These are phyloP conservation scores for Diaporthe vaccinii DNA, from an alignment of 2,329 filamentous ascomycete genomes.

Conservation along the genomic window DNA sequence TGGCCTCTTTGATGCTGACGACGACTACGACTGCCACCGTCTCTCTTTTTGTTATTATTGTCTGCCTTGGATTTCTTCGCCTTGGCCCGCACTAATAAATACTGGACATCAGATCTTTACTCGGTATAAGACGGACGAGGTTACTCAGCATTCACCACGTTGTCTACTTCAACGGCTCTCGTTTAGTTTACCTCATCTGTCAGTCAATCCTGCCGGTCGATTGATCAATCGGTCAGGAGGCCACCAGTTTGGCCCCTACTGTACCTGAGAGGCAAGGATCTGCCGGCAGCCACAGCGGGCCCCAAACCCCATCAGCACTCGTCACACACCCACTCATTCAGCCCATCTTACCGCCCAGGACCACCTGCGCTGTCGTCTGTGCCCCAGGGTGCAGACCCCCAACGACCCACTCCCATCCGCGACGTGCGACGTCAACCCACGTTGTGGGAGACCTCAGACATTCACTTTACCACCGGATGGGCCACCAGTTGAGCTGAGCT, in stretches of 20 bases:
- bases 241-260: background rate
- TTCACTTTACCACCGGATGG: background rate
- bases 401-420: slow-evolving; percentile 2
- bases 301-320: slow-evolving; percentile 15
- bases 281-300: slow-evolving; percentile 26
- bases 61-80: background rate
- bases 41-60: background rate
- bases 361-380: background rate
- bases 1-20: slow-evolving; percentile 26
- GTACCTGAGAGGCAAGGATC: background rate
- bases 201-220: background rate
- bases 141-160: background rate
- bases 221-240: background rate
- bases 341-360: slow-evolving; percentile 10
- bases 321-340: slow-evolving; percentile 18
- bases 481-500: slow-evolving; percentile 23
- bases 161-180: background rate
- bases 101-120: background rate
- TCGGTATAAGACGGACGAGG: background rate
- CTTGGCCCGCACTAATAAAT: background rate
- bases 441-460: slow-evolving; percentile 25
- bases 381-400: background rate
- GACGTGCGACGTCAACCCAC: slow-evolving; percentile 29
- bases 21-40: background rate
- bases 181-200: background rate